Evolutionary conservation across 2,329 filamentous ascomycete species (phyloP), one percentile per base, ranked within the genome.

Genomic region (Colletotrichum sidae): DNA sequence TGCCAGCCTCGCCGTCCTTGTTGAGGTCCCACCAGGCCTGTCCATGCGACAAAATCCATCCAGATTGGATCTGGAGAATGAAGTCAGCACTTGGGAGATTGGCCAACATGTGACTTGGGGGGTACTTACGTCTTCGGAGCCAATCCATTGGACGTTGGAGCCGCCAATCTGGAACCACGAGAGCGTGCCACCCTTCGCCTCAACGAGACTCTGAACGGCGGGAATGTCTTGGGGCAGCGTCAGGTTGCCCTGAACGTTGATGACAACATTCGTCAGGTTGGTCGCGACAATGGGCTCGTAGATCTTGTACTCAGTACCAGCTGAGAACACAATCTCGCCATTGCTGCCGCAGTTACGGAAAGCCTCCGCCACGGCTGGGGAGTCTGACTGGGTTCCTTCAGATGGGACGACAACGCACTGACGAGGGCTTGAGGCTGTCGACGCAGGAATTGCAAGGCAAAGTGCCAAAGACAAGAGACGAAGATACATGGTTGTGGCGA

Each of bases 1-100:
- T 72, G 9, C 80, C 80, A 25, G 78, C 78, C 44, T 73, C 74
- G 39, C 78, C 77, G 7, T 71, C 67, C 2, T 75, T 74, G 65
- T 81, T 82, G 7, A 75, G 73, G 56, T 81, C 79, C 79, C 79
- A 82, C 80, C 80, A 82, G 1, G 73, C 72, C 68, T 82, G 79
- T 33, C 80, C 80, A 55, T 81, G 79, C 2, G 78, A 80, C 60
- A 81, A 75, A 66, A 82, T 81, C 79, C 79, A 82, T 57, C 80
- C 79, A n/a, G 60, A 58, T 2, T 63, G 56, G 59, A 62, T 67
- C 69, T 70, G 37, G 47, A n/a, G 13, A n/a, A 13, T n/a, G 3
- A 25, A n/a, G 5, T 57, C 51, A 53, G 45, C 55, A 54, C 12
- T 6, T 10, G 12, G 6, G 38, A 15, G 9, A 41, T 15, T 25